Conservation (phyloP, 2,329 filamentous ascomycete genomes). For the Massarina eburnea region DNA sequence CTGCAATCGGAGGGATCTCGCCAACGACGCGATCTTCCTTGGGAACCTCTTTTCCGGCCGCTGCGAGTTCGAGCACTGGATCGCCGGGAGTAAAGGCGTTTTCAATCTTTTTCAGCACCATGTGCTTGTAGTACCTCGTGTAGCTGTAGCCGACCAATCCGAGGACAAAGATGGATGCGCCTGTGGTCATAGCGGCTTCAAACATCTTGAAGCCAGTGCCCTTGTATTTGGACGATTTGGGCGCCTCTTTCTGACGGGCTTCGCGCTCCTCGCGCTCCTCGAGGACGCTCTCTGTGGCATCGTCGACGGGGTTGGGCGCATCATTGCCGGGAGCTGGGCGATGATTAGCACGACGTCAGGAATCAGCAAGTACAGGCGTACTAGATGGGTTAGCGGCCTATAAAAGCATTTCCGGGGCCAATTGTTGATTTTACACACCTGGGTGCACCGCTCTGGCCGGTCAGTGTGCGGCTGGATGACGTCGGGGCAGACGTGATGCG, state of each 20-base stretch:
- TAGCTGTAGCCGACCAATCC: constrained; percentile 51
- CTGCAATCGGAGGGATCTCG: constrained; percentile 37
- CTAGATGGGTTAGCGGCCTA: neutral
- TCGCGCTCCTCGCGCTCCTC: constrained; percentile 20
- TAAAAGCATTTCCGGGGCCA: too few relatives aligned
- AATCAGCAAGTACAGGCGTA: too few relatives aligned
- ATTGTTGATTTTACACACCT: constrained; percentile 1
- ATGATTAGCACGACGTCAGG: constrained; percentile 1
- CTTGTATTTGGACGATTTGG: constrained; percentile 32
- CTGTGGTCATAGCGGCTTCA: constrained; percentile 53
- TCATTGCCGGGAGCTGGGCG: constrained; percentile 35
- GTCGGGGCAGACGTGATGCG: constrained; percentile 6
- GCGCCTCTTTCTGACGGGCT: constrained; percentile 2
- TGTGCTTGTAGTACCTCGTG: constrained; percentile 72
- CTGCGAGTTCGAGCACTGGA: constrained; percentile 73
- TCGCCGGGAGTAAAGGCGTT: constrained; percentile 91
- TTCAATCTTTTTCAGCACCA: constrained; percentile 90
- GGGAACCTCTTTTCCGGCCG: constrained; percentile 37
- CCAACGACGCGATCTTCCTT: constrained; percentile 22
- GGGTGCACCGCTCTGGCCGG: constrained; percentile 38
- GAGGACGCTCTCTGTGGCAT: constrained; percentile 31
- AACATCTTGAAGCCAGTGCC: constrained; percentile 55
- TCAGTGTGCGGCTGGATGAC: constrained; percentile 26
- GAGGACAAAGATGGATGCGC: constrained; percentile 53
- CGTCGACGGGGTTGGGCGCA: constrained; percentile 41